Conservation (phyloP, 257 asterid species). For the Echites panduratus region DNA sequence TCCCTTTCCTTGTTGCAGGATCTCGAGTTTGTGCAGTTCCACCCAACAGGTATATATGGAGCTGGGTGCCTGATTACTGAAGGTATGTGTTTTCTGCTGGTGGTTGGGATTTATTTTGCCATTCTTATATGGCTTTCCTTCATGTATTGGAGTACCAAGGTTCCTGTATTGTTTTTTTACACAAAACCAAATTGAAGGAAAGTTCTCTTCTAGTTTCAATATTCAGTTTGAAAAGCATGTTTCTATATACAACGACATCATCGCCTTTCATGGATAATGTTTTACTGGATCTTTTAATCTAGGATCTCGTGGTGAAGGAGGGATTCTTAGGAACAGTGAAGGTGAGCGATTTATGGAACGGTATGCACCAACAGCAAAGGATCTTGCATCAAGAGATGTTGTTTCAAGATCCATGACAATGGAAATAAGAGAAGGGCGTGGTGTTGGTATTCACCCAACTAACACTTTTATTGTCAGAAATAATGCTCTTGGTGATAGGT, state of each 20-base stretch:
- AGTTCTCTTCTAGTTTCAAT: neutral
- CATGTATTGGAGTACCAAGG: neutral
- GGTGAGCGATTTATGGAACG: conserved; percentile 99
- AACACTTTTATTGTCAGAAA: conserved; percentile 1
- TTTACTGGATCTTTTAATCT: conserved; percentile 14
- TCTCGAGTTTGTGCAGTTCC: conserved; percentile 96
- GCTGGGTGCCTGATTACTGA: conserved; percentile 99
- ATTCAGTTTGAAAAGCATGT: neutral
- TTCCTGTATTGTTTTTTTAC: no score
- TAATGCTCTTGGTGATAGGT: neutral
- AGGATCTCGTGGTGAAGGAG: conserved; percentile 99
- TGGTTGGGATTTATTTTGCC: neutral
- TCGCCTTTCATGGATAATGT: neutral
- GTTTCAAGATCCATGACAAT: conserved; percentile 98
- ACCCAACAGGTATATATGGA: conserved; percentile 97
- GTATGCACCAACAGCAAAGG: conserved; percentile 98
- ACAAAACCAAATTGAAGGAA: neutral
- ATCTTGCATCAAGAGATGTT: conserved; percentile 98
- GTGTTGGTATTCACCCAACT: conserved; percentile 62
- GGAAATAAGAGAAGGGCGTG: conserved; percentile 99
- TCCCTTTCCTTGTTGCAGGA: conserved; percentile 44
- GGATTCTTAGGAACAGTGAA: conserved; percentile 92
- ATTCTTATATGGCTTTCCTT: neutral
- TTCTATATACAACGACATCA: neutral
- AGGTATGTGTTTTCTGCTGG: conserved; percentile 37